Percentiles rank a stretch among this genome's conserved stretches.
Conservation (phyloP, 2,329 filamentous ascomycete species). For the Periconia sp. region DNA sequence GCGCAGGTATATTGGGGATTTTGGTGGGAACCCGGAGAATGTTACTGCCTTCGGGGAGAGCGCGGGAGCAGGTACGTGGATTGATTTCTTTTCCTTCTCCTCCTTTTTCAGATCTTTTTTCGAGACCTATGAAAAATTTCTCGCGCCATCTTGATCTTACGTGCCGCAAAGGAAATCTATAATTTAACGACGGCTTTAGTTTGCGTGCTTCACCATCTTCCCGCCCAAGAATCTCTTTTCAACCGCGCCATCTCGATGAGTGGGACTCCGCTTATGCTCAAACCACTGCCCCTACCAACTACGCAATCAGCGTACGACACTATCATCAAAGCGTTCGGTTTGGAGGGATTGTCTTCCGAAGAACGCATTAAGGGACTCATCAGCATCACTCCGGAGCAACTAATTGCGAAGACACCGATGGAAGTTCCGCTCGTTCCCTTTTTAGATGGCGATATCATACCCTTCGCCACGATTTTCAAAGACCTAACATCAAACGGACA, state of each 20-base stretch:
- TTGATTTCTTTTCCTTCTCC: neutral
- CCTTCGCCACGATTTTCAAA: constrained; percentile 13
- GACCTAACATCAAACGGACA: neutral
- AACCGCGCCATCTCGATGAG: constrained; percentile 26
- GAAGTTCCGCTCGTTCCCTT: constrained; percentile 38
- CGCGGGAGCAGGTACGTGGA: constrained; percentile 46
- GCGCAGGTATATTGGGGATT: constrained; percentile 33
- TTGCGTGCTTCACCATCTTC: constrained; percentile 20
- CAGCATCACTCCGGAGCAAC: constrained; percentile 39
- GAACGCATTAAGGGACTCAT: constrained; percentile 45
- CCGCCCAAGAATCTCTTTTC: constrained; percentile 20
- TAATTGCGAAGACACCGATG: constrained; percentile 44
- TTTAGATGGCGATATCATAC: constrained; percentile 47
- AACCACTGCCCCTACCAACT: constrained; percentile 35
- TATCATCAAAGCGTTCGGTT: constrained; percentile 41
- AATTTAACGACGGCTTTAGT: constrained; percentile 11
- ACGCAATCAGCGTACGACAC: constrained; percentile 46
- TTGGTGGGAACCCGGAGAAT: constrained; percentile 39
- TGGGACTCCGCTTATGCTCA: constrained; percentile 40
- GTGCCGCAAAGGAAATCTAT: too few species aligned
- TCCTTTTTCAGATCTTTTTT: neutral
- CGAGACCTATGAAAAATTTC: too few species aligned
- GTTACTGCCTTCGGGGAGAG: constrained; percentile 48
- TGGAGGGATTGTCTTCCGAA: constrained; percentile 34
- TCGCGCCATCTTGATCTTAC: too few species aligned